phyloP scores from a whole-genome alignment of 2,329 filamentous ascomycete genomes.

The Paecilomyces niveus region DNA sequence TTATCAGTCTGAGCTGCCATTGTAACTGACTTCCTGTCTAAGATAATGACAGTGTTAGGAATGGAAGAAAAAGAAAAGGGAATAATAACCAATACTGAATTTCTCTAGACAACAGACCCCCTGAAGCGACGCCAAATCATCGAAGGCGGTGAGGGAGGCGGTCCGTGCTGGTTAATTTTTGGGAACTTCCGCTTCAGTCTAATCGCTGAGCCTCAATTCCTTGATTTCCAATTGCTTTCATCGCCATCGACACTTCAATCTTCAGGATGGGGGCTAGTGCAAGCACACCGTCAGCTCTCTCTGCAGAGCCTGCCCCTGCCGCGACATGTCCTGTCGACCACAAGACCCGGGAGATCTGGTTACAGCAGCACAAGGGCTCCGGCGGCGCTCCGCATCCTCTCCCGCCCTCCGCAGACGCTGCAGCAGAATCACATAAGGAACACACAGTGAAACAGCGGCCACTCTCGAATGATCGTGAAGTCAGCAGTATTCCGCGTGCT shows the following conservation, averaged over 20 bases:
- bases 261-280: conserved; percentile 30
- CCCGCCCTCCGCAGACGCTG: conserved; percentile 15
- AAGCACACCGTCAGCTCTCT: conserved; percentile 23
- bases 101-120: not conserved
- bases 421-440: conserved; percentile 19
- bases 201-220: not conserved
- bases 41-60: not conserved
- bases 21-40: conserved; percentile 2
- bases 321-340: conserved; percentile 79
- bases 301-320: conserved; percentile 18
- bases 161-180: conserved; percentile 2
- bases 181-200: not conserved
- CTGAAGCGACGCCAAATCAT: conserved; percentile 5
- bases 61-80: not conserved
- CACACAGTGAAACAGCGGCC: conserved; percentile 26
- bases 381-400: conserved; percentile 27
- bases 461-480: conserved; percentile 62
- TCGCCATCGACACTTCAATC: conserved; percentile 8
- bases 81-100: not conserved
- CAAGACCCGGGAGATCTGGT: conserved; percentile 80
- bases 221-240: conserved; percentile 1
- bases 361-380: conserved; percentile 46
- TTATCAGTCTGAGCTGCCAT: conserved; percentile 30
- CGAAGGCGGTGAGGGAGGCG: conserved; percentile 10
- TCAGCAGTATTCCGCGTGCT: conserved; percentile 72